Conservation (phyloP, 495 filamentous ascomycete species). For the Penicillium diatomitis region DNA sequence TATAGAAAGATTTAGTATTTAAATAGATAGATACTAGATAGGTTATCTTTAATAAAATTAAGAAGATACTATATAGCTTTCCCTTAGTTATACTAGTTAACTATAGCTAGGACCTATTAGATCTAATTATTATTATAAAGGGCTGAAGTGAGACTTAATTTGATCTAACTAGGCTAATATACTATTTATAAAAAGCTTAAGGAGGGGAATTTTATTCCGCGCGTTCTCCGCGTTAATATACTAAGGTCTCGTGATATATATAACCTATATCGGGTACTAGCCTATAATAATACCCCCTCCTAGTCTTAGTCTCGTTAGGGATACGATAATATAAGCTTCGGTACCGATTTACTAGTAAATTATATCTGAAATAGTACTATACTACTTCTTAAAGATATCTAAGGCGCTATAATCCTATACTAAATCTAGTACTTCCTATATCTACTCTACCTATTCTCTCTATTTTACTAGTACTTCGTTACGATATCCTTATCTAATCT, state of each 20-base stretch:
- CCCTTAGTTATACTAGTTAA: no score
- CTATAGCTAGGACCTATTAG: no score
- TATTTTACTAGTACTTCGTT: neutral
- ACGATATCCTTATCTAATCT: neutral
- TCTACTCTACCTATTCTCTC: neutral
- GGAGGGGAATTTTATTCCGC: neutral
- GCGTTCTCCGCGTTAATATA: neutral
- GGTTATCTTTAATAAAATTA: no score
- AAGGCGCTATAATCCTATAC: neutral
- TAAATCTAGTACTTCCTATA: neutral
- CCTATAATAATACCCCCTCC: neutral
- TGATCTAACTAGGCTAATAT: no score
- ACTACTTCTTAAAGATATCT: neutral
- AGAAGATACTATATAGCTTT: no score
- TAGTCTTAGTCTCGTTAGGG: neutral
- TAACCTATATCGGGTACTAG: neutral
- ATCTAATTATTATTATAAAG: no score
- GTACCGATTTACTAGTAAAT: neutral
- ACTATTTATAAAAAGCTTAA: no score
- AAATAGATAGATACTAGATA: no score
- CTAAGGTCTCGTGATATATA: neutral
- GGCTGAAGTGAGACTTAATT: no score
- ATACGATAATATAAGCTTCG: neutral
- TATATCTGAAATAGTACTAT: neutral
- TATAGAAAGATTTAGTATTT: no score